Base-by-base conservation (phyloP, 1,284 basidiomycete species). In the Rhodotorula sp. region DNA sequence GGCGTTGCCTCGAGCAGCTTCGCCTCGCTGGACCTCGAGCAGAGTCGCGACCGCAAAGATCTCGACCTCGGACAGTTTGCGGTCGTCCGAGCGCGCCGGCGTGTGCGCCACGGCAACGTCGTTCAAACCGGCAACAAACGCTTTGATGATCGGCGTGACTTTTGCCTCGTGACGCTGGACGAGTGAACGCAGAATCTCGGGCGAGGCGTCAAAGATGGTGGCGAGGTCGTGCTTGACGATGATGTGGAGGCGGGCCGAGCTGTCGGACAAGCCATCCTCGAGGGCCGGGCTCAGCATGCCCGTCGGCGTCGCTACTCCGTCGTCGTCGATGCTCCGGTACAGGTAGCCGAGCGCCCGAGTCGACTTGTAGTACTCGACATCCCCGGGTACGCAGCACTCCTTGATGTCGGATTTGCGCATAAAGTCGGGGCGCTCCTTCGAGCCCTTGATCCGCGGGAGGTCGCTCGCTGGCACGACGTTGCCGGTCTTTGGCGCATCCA, bases 401-500 rank as follows among this genome's bases (percentile, higher is more conserved):
- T 53, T 46, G 15, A 63, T 46, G 24, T 64, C 64, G 26, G 67
- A 57, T 42, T 54, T 51, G 20, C 59, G 56, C 45, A 75, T 55
- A 33, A 76, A 76, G 66, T 76, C 75, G 7, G 76, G 76, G 6
- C 69, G 61, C 44, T 46, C 56, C 30, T 57, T 62, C 20, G 53
- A 45, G 59, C 26, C 22, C 7, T 61, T 48, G 2, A 53, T 61
- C 37, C 59, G 26, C 2, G 71, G 75, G 42, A 77, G 62, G 4
- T 60, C 55, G 29, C 54, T 48, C 24, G 56, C 30, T 5, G 54
- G 17, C 15, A 77, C 66, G 22, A 68, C 51, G 53, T 64, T 67
- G 17, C 74, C 76, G 29, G 70, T 74, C 51, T 77, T 74, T 3
- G 70, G 68, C 3, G 65, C 61, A 42, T 76, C 73, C 26, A 89